These are phyloP conservation scores for Carex kokanica DNA, from an alignment of 176 grass and related monocot species.

Conservation along the genomic window DNA sequence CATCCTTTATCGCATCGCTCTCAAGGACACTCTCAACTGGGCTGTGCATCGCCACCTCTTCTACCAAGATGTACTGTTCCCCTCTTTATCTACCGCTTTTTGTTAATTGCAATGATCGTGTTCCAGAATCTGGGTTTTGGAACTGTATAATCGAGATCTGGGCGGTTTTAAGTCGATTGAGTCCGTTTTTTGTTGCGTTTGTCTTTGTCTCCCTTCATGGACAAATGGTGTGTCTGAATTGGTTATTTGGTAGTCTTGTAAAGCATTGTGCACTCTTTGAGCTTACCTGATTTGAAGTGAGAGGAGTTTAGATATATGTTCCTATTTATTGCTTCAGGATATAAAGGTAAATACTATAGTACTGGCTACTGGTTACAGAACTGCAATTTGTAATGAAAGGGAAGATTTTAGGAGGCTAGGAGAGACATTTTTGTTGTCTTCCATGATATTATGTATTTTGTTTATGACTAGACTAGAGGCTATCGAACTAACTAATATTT, in stretches of 20 bases:
- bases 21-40: constrained; percentile 99
- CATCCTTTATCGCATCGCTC: constrained; percentile 74
- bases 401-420: neutral
- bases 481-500: neutral
- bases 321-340: neutral
- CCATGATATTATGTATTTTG: neutral
- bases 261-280: neutral
- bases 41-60: constrained; percentile 96
- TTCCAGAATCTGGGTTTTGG: constrained; percentile 22
- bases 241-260: neutral
- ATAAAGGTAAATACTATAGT: neutral
- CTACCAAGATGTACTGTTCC: constrained; percentile 63
- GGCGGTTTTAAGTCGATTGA: neutral
- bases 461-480: neutral
- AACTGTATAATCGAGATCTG: neutral
- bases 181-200: neutral
- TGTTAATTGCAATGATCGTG: constrained; percentile 13
- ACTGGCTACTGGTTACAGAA: neutral
- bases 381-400: neutral
- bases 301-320: neutral
- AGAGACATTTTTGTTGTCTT: neutral
- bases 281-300: neutral
- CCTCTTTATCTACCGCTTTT: neutral
- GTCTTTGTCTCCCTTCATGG: neutral
- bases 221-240: neutral